Percentiles rank a stretch among this genome's conserved stretches.
Conservation (phyloP, 2,329 filamentous ascomycete species). For the Cylindrodendrum hubeiense region DNA sequence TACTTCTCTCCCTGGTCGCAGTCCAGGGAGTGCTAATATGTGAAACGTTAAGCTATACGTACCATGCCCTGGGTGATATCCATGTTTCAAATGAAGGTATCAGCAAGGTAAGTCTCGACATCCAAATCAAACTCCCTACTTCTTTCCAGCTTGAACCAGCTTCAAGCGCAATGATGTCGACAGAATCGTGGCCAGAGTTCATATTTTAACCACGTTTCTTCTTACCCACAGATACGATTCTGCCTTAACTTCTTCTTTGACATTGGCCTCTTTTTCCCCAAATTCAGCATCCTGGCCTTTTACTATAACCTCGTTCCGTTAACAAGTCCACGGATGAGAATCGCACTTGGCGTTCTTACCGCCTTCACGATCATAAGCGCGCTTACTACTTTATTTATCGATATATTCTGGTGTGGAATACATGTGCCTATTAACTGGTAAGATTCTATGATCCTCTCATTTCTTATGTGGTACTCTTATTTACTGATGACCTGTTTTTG, state of each 20-base stretch:
- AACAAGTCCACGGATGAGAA: slow-evolving; percentile 31
- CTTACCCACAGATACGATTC: slow-evolving; percentile 25
- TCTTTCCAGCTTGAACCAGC: too few relatives aligned
- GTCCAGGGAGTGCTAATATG: slow-evolving; percentile 8
- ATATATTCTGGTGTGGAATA: slow-evolving; percentile 39
- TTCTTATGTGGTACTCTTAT: not conserved
- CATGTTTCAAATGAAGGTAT: not conserved
- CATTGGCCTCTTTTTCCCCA: slow-evolving; percentile 41
- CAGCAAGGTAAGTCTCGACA: too few relatives aligned
- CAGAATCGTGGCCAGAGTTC: too few relatives aligned
- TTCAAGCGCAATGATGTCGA: too few relatives aligned
- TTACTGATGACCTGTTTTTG: too few relatives aligned
- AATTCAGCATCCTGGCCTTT: slow-evolving; percentile 41
- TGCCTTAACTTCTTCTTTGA: slow-evolving; percentile 41
- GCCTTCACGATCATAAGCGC: slow-evolving; percentile 25
- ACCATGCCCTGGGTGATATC: too few relatives aligned
- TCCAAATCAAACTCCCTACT: too few relatives aligned
- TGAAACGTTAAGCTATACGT: slow-evolving; percentile 12
- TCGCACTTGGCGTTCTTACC: slow-evolving; percentile 27
- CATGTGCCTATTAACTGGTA: slow-evolving; percentile 40
- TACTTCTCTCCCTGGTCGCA: not conserved
- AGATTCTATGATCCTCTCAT: not conserved
- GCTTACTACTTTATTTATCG: slow-evolving; percentile 29
- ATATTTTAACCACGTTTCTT: too few relatives aligned
- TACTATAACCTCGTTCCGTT: slow-evolving; percentile 38